Conservation (phyloP, 306 rosid species). For the Prunus mongolica region DNA sequence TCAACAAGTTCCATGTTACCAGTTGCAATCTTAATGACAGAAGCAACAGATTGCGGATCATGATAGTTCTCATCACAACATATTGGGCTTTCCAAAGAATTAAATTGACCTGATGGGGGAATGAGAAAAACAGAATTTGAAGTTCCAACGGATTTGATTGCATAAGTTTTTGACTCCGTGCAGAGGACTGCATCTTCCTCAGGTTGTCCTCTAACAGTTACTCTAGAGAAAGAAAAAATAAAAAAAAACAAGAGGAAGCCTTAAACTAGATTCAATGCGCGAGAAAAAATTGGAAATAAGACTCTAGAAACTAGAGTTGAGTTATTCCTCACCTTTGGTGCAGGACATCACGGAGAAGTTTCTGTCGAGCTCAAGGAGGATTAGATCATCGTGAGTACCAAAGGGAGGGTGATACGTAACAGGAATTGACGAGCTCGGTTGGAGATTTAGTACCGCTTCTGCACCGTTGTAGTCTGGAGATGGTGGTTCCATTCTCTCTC, state of each 20-base stretch:
- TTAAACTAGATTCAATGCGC: conserved; percentile 24
- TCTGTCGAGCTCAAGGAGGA: conserved; percentile 73
- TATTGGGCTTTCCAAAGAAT: conserved; percentile 26
- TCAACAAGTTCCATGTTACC: conserved; percentile 84
- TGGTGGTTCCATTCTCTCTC: conserved; percentile 37
- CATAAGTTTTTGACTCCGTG: conserved; percentile 73
- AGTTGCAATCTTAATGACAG: conserved; percentile 62
- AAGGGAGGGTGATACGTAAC: conserved; percentile 62
- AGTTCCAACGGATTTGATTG: conserved; percentile 78
- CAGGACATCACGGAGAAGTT: conserved; percentile 55
- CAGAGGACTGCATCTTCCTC: conserved; percentile 90
- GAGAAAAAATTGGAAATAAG: conserved; percentile 20
- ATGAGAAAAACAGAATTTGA: conserved; percentile 86
- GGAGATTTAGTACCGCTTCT: conserved; percentile 47
- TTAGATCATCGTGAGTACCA: conserved; percentile 61
- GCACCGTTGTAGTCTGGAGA: conserved; percentile 40
- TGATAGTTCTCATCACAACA: conserved; percentile 28
- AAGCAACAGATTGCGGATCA: conserved; percentile 46
- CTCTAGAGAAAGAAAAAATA: conserved; percentile 33
- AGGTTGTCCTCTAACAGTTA: conserved; percentile 75
- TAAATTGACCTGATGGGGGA: conserved; percentile 55
- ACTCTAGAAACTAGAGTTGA: neutral
- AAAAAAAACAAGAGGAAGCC: neutral
- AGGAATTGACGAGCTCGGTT: conserved; percentile 51
- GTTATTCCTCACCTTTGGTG: conserved; percentile 42